Evolutionary conservation across 2,329 filamentous ascomycete genomes (phyloP), one percentile per base, ranked within the genome.

Genomic region (Phialophora chinensis): DNA sequence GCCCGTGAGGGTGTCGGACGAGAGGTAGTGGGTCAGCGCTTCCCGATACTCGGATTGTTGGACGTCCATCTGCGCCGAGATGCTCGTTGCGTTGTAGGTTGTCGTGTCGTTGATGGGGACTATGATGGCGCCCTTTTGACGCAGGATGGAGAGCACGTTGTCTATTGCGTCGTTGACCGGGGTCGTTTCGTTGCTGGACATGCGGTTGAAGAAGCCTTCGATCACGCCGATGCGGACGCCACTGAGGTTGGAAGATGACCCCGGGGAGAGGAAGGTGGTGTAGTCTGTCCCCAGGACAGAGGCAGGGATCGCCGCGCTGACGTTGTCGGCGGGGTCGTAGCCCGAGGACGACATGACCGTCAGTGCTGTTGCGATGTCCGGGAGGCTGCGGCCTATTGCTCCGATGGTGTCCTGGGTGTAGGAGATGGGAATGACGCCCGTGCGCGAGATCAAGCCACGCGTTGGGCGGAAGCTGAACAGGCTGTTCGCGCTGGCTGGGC

Each of bases 21-120:
- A 77, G 0, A 90, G 81, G 72, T 90, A 90, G 0, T 74, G 66
- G 65, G 88, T 79, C 69, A 90, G 80, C 25, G 77, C 73, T 72
- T 88, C 80, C 17, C 83, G 81, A 73, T 85, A 88, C 72, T 90
- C 88, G 72, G 80, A 87, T 10, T 80, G 80, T 71, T 91, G 88
- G 0, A 87, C 86, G 71, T 90, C 88, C 17, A 86, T 79, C 0
- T 75, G 75, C 2, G 78, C 72, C 4, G 74, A 73, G 52, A 90
- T 82, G 4, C 78, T 74, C 1, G 81, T 81, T 0, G 84, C 79
- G 70, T 89, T 84, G 73, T 87, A 88, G 17, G 59, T 66, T 12
- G 79, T 71, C 4, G 70, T 72, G 12, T 83, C 81, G 35, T 77
- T 76, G 65, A 88, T 83, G 35, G 82, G 79, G 17, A 88, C 71